Base-by-base conservation (phyloP, 495 filamentous ascomycete genomes). In the Mytilinidion resinicola region DNA sequence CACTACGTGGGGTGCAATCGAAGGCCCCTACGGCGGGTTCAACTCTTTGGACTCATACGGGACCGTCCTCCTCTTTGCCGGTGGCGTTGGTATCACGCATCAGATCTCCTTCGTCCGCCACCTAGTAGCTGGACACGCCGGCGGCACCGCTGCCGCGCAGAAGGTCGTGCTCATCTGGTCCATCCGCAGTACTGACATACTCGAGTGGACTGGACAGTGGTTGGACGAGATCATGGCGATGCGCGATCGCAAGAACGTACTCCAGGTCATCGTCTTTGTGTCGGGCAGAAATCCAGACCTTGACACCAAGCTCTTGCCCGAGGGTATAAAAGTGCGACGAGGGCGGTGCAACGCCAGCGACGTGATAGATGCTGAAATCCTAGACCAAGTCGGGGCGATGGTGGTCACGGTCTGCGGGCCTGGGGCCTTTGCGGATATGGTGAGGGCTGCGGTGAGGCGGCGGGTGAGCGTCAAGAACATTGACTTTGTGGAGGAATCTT, bases 41-140 rank as follows among this genome's bases (percentile, higher is more conserved):
- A 77, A 83, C 54, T 76, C 74, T 53, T 74, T 90, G 57, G 73
- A 82, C 49, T 91, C 85, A 50, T 95, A 95, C 73, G 90, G 90
- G 57, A 95, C 90, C 0, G 84, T 89, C 20, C 76, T 96, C 65
- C 81, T 96, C 19, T 90, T 96, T 65, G 90, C 90, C 11, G 90
- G 86, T 56, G 90, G 90, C 50, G 85, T 93, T 2, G 90, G 90
- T 52, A 91, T 96, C 59, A 96, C 90, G 0, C 90, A 95, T 67
- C 88, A 90, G 62, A 82, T 95, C 19, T 81, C 88, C 3, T 83
- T 87, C 68, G 81, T 92, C 1, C 84, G 85, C 11, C 82, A 91
- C 44, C 79, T 96, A 3, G 80, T 95, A 9, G 73, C 78, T 5
- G 86, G 85, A 47, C 87, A 84, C 65, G 74, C 76, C 36, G 82